phyloP scores from a whole-genome alignment of 305 asterid species.

The Fraxinus angustifolia region DNA sequence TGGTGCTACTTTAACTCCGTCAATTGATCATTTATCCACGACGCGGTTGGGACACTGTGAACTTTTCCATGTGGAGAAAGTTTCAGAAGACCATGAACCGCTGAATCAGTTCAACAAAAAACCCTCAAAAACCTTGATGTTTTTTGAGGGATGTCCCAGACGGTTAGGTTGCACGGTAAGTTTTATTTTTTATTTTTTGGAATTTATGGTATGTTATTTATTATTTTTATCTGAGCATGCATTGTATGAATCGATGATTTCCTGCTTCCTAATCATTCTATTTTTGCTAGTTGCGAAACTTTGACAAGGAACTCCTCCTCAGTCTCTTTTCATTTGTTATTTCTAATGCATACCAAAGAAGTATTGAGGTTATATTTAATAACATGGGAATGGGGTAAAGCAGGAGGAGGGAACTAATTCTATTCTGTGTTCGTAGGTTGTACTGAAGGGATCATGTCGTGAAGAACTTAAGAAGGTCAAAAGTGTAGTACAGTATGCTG shows the following conservation, averaged over 20 bases:
- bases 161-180: constrained; percentile 98
- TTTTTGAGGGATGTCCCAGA: constrained; percentile 91
- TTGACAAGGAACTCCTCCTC: not conserved
- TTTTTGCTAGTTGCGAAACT: not conserved
- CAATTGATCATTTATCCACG: constrained; percentile 63
- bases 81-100: constrained; percentile 68
- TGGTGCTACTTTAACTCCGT: constrained; percentile 79
- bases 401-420: constrained; percentile 7
- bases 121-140: constrained; percentile 87
- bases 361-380: constrained; percentile 1
- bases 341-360: not conserved
- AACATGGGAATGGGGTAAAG: not conserved
- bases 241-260: not conserved
- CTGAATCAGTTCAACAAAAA: constrained; percentile 64
- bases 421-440: constrained; percentile 46
- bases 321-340: not conserved
- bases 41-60: constrained; percentile 84
- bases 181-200: not conserved
- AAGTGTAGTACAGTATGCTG: constrained; percentile 70
- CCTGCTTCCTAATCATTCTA: not conserved
- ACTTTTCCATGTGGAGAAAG: constrained; percentile 76
- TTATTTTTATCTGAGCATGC: not conserved
- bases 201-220: not conserved
- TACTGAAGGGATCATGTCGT: constrained; percentile 67
- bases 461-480: constrained; percentile 85